Evolutionary conservation across 176 grass and related monocot genomes (phyloP), one percentile per base, ranked within the genome.

Genomic region (Stipa capillata): DNA sequence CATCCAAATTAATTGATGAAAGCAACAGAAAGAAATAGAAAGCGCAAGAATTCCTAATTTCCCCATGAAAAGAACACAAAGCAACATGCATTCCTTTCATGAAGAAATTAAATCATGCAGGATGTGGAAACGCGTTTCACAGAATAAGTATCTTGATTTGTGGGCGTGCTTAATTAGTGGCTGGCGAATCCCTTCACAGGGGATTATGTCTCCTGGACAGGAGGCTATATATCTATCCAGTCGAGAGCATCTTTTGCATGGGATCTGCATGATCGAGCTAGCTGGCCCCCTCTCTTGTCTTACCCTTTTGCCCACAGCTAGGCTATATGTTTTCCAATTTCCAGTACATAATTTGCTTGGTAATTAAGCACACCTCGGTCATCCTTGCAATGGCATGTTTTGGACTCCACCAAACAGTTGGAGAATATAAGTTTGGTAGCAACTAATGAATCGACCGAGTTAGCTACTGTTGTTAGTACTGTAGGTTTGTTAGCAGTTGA

Each of bases 161-260:
- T 59, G 36, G 77, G 69, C 43, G 27, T 43, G 58, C 9, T 83
- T n/a, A n/a, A n/a, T 83, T 55, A 69, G 40, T 77, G 35, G 82
- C 63, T 50, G 52, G 52, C 63, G 16, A 84, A 77, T 84, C 73
- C 61, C 62, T 84, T 47, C 29, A 69, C 48, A 59, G 42, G 31
- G 14, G 73, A 75, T 84, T 58, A 35, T 84, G 72, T 84, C 63
- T 69, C 63, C 73, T 73, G 2, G 37, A 5, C 52, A 71, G 64
- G 48, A 44, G 35, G 13, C 36, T 43, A 13, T 10, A n/a, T n/a
- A n/a, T n/a, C n/a, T n/a, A n/a, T n/a, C n/a, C n/a, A n/a, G n/a
- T n/a, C n/a, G n/a, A n/a, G n/a, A n/a, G n/a, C n/a, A n/a, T n/a
- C n/a, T n/a, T n/a, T n/a, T n/a, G n/a, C n/a, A n/a, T n/a, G n/a